Base-by-base conservation (phyloP, 2,329 filamentous ascomycete species). In the Phoma sp. region DNA sequence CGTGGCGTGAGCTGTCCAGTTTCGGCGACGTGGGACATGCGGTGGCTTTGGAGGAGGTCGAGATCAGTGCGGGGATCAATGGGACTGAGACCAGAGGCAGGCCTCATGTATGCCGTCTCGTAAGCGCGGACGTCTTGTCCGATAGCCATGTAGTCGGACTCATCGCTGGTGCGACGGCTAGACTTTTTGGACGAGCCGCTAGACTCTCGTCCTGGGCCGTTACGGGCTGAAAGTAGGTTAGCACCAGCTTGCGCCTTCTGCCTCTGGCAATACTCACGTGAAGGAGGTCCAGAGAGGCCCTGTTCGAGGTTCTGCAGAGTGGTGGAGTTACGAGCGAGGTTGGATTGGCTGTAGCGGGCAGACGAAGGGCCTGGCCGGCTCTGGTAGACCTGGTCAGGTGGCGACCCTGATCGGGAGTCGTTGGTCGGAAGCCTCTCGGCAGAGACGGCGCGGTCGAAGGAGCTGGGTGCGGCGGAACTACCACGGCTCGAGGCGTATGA, bases 11-110 rank as follows among this genome's bases (percentile, higher is more conserved):
- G 71, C 57, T 81, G 79, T 14, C 80, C 80, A 29, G 78, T 81
- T 65, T 82, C 80, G 15, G 80, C 80, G 26, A 78, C 79, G 57
- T 81, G 80, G 5, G 79, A 81, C 47, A 79, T 66, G 26, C 80
- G 78, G 58, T 81, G 78, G 52, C 65, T 79, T 48, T 79, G 73
- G 49, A 81, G 76, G 21, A 80, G 65, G 36, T 74, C 68, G 29
- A 75, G 69, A 47, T 75, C 69, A 20, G 63, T 67, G n/a, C 67
- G 67, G 15, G 72, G 71, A 51, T 75, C 70, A 23, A 66, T 60
- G 26, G 70, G 64, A 10, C 55, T 54, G 11, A 58, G 48, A 7
- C 53, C 38, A 4, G 64, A 62, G 18, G 57, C 50, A 11, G 69
- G 64, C 36, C 67, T 67, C 46, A 74, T 62, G 56, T 75, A 71